Conservation (phyloP, 441 rosid genomes). For the Viola pubescens region DNA sequence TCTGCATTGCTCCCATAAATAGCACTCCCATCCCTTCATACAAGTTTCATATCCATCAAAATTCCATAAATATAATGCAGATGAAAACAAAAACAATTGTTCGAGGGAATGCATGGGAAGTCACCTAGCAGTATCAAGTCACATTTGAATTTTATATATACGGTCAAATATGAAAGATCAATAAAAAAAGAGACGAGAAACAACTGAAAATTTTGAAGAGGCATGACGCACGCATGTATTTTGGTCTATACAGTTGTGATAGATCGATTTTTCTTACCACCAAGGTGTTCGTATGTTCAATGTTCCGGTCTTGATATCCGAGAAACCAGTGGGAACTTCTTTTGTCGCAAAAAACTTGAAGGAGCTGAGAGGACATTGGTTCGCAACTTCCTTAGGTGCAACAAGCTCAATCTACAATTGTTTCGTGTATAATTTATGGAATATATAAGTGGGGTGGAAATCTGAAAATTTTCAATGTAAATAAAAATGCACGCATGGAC, state of each 20-base stretch:
- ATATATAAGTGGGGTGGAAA: too few relatives aligned
- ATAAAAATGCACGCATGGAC: not conserved
- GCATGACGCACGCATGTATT: too few relatives aligned
- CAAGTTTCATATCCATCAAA: too few relatives aligned
- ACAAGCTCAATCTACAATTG: slow-evolving; percentile 36
- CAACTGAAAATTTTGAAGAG: too few relatives aligned
- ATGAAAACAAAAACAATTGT: too few relatives aligned
- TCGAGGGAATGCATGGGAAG: too few relatives aligned
- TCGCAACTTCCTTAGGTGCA: slow-evolving; percentile 51
- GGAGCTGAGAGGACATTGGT: slow-evolving; percentile 42
- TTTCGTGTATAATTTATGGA: not conserved
- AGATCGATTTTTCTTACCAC: slow-evolving; percentile 37
- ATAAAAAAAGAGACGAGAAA: too few relatives aligned
- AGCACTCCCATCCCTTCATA: slow-evolving; percentile 62
- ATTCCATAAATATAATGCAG: too few relatives aligned
- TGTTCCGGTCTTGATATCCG: slow-evolving; percentile 43
- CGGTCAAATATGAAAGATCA: too few relatives aligned
- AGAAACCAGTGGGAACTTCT: slow-evolving; percentile 44
- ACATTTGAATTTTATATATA: too few relatives aligned
- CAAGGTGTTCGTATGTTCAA: slow-evolving; percentile 58
- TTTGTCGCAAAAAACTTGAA: slow-evolving; percentile 54
- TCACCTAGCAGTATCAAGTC: too few relatives aligned
- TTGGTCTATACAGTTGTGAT: too few relatives aligned
- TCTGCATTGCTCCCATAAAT: slow-evolving; percentile 47
- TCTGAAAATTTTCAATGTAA: not conserved